Percentiles rank a stretch among this genome's conserved stretches.
These are phyloP conservation scores for Lantana camara DNA, from an alignment of 257 asterid genomes.

Conservation along the genomic window DNA sequence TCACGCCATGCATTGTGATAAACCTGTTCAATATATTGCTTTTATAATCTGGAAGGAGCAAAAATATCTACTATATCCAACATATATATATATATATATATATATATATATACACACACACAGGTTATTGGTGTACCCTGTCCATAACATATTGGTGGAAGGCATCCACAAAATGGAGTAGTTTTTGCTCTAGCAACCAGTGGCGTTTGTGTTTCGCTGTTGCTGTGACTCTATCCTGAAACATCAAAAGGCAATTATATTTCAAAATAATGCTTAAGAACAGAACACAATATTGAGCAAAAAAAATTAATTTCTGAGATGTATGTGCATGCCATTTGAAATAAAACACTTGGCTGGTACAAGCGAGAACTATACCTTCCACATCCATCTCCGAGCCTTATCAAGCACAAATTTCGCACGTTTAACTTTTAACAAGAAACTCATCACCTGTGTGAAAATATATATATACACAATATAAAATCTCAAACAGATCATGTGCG, in stretches of 20 bases:
- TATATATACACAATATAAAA: constrained; percentile 27
- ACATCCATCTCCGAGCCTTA: constrained; percentile 94
- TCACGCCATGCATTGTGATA: constrained; percentile 99
- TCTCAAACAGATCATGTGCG: constrained; percentile 14
- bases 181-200: constrained; percentile 91
- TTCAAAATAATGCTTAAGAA: constrained; percentile 13
- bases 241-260: constrained; percentile 27
- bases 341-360: not conserved
- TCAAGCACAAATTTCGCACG: constrained; percentile 97
- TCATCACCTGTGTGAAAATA: constrained; percentile 71
- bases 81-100: no score
- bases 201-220: constrained; percentile 72
- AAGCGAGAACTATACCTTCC: constrained; percentile 72
- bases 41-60: constrained; percentile 24
- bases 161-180: constrained; percentile 96
- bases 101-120: no score
- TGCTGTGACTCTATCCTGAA: constrained; percentile 71
- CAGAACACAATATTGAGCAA: constrained; percentile 1
- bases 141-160: constrained; percentile 99
- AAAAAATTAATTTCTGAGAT: constrained; percentile 9
- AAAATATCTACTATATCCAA: not conserved
- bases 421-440: constrained; percentile 84
- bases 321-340: constrained; percentile 1
- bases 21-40: constrained; percentile 50
- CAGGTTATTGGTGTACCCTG: constrained; percentile 60